Evolutionary conservation across 2,329 filamentous ascomycete species (phyloP).

Genomic region (Ascochyta lentis): DNA sequence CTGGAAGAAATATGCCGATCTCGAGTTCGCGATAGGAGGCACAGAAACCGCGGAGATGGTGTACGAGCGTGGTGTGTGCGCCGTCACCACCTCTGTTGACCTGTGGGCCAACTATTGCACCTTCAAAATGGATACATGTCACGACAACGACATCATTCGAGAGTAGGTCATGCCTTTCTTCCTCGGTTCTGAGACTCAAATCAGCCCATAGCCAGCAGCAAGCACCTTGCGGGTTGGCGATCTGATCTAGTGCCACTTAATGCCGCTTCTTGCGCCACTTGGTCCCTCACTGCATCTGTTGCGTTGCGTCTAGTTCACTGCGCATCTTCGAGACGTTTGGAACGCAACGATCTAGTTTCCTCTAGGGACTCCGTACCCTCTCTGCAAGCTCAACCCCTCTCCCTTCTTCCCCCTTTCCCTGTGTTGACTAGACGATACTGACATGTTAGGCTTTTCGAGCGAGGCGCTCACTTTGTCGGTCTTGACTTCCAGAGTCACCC

Average conservation of each 20-base stretch:
- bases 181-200: constrained; percentile 36
- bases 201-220: constrained; percentile 35
- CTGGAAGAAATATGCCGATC: constrained; percentile 99
- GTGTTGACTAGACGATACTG: constrained; percentile 15
- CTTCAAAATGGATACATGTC: constrained; percentile 97
- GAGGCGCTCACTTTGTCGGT: constrained; percentile 82
- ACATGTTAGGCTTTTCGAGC: constrained; percentile 80
- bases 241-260: constrained; percentile 30
- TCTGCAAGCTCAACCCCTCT: constrained; percentile 27
- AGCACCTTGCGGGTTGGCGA: constrained; percentile 19
- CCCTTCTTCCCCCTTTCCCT: constrained; percentile 11
- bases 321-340: constrained; percentile 16
- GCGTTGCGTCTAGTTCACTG: constrained; percentile 22
- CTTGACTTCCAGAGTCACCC: constrained; percentile 93
- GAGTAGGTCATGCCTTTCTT: constrained; percentile 79
- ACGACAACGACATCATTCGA: constrained; percentile 94
- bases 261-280: constrained; percentile 46
- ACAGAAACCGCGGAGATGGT: constrained; percentile 98
- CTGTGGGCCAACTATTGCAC: constrained; percentile 97
- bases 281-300: constrained; percentile 36
- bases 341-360: constrained; percentile 23
- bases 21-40: constrained; percentile 95
- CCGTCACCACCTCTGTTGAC: constrained; percentile 92
- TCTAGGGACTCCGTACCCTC: constrained; percentile 17
- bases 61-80: constrained; percentile 93